Evolutionary conservation across 768 basidiomycete genomes (phyloP).

Genomic region (Macrolepiota fuliginosa): DNA sequence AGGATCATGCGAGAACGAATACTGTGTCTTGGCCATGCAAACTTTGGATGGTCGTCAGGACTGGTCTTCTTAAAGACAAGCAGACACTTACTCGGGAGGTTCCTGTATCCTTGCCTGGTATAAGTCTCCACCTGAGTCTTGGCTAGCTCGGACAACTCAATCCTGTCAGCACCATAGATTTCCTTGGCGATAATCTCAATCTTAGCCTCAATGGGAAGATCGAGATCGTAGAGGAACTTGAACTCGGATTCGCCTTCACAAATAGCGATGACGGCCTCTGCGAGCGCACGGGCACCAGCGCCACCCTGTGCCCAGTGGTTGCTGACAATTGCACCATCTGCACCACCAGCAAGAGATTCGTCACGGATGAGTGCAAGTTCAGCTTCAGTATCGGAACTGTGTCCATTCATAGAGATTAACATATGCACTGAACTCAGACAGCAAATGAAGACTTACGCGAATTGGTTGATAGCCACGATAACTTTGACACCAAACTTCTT

Average conservation of each 20-base stretch:
- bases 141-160: slow-evolving; percentile 83
- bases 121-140: slow-evolving; percentile 86
- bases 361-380: slow-evolving; percentile 85
- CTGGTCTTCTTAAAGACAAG: neutral
- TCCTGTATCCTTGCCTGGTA: slow-evolving; percentile 82
- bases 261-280: slow-evolving; percentile 85
- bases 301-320: slow-evolving; percentile 99
- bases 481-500: slow-evolving; percentile 97
- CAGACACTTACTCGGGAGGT: slow-evolving; percentile 66
- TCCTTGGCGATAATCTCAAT: slow-evolving; percentile 84
- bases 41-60: slow-evolving; percentile 42
- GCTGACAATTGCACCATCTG: slow-evolving; percentile 92
- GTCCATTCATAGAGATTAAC: slow-evolving; percentile 3
- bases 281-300: slow-evolving; percentile 83
- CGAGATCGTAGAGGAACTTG: slow-evolving; percentile 90
- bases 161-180: slow-evolving; percentile 92
- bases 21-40: slow-evolving; percentile 98
- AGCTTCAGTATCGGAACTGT: slow-evolving; percentile 83
- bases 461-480: slow-evolving; percentile 93
- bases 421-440: neutral
- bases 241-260: slow-evolving; percentile 84
- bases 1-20: slow-evolving; percentile 95
- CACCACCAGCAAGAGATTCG: slow-evolving; percentile 79
- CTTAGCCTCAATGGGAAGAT: slow-evolving; percentile 83
- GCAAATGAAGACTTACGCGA: slow-evolving; percentile 60